phyloP scores from a whole-genome alignment of 2,329 filamentous ascomycete species.

The Fulvia fulva region DNA sequence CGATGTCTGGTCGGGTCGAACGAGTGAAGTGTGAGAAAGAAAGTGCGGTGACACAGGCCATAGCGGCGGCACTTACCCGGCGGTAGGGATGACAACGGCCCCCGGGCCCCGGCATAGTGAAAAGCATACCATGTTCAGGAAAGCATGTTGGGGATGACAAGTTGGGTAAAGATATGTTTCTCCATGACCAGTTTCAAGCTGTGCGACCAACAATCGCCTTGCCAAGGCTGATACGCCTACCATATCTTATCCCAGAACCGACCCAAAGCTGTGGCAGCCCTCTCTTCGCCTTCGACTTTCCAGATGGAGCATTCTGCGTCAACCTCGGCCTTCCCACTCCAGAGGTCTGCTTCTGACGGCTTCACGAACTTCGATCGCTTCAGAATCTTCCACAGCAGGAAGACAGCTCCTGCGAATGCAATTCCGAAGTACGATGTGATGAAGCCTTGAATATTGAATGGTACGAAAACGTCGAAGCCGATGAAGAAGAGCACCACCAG shows the following conservation, averaged over 20 bases:
- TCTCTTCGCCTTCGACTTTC: conserved; percentile 3
- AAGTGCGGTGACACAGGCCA: too few relatives aligned
- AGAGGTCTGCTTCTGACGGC: conserved; percentile 41
- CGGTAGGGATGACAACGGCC: too few relatives aligned
- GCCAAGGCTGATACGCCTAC: too few relatives aligned
- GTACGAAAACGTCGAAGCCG: conserved; percentile 9
- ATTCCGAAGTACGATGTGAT: conserved; percentile 10
- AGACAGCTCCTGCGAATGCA: conserved; percentile 38
- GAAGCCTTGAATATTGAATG: conserved; percentile 5
- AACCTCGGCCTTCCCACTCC: conserved; percentile 43
- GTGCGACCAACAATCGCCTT: too few relatives aligned
- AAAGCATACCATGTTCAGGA: too few relatives aligned
- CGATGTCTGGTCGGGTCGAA: too few relatives aligned
- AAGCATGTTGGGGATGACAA: too few relatives aligned
- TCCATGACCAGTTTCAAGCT: too few relatives aligned
- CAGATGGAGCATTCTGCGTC: conserved; percentile 35
- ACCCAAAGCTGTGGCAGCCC: conserved; percentile 1
- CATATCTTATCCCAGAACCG: conserved; percentile 10
- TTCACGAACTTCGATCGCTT: conserved; percentile 55
- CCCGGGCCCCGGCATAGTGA: too few relatives aligned
- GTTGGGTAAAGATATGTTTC: too few relatives aligned
- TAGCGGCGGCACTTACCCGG: too few relatives aligned
- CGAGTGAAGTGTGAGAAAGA: too few relatives aligned
- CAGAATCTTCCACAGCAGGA: conserved; percentile 60
- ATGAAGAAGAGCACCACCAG: conserved; percentile 5